These are phyloP conservation scores for Spergularia bocconei DNA, from an alignment of 148 eudicot species.

Conservation along the genomic window DNA sequence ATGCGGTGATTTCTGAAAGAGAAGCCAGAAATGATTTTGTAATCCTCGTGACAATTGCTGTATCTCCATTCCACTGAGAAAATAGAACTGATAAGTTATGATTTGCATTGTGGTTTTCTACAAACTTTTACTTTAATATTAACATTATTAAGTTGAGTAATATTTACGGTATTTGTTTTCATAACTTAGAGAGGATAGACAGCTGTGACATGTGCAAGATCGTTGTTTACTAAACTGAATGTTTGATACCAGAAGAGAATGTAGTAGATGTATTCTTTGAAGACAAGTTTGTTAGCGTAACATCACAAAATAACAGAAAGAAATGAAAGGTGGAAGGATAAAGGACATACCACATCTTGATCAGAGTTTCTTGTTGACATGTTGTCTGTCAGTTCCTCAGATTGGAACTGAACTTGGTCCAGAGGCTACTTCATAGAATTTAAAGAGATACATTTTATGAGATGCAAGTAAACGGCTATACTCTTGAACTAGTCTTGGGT, in stretches of 20 bases:
- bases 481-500: conserved; percentile 16
- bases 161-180: neutral
- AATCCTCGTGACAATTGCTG: conserved; percentile 23
- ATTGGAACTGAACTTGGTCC: conserved; percentile 1
- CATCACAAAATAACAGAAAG: neutral
- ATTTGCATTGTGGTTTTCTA: neutral
- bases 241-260: neutral
- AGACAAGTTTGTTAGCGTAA: neutral
- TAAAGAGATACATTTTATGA: neutral
- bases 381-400: conserved; percentile 13
- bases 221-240: neutral
- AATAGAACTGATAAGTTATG: neutral
- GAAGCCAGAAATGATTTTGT: conserved; percentile 40
- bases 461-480: conserved; percentile 3
- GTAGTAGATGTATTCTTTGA: neutral
- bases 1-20: conserved; percentile 48
- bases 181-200: no score
- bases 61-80: conserved; percentile 37
- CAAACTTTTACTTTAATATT: neutral
- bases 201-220: neutral
- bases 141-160: neutral
- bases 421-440: neutral
- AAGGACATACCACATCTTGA: conserved; percentile 34
- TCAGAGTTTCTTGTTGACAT: conserved; percentile 39
- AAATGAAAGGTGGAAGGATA: neutral